Evolutionary conservation across 768 basidiomycete species (phyloP), one percentile per base, ranked within the genome.

Genomic region (Kwoniella mangroviensis): DNA sequence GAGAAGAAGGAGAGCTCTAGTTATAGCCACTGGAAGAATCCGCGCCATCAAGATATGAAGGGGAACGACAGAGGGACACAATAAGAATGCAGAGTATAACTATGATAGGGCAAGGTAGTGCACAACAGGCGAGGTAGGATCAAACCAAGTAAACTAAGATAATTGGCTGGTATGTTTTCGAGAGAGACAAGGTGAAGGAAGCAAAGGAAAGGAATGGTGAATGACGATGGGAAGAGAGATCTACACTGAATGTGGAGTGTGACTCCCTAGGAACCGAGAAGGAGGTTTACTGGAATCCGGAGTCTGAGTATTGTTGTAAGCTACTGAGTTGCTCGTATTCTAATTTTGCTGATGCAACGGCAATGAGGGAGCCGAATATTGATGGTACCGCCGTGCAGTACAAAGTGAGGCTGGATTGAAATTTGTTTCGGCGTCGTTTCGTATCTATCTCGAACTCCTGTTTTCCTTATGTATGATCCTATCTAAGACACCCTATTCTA

Each of bases 271-370:
- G 53, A 21, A 54, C 53, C 21, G 53, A 54, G 9, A 54, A 54
- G n/a, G 53, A 54, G 24, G 21, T 54, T 54, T 21, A 22, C 53
- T 54, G 53, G 53, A 54, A 54, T 54, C 53, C 17, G 53, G 21
- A n/a, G 11, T n/a, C 24, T 54, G 11, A 24, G 53, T 54, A 54
- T 19, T 21, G 9, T 34, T 34, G 34, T 34, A 34, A 34, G 34
- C 9, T 34, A 34, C 9, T 5, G 6, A 7, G 34, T 34, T 34
- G 0, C 34, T 34, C 34, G 3, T 34, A 34, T 34, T 34, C 34
- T 34, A 34, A 34, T 34, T 34, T 34, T 7, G 34, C 34, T 34
- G 6, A 34, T 34, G 34, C 34, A 34, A 34, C 24, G 53, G 24
- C 24, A 54, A 54, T 12, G 21, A n/a, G 15, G 24, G 53, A 54